A percentile compares a stretch with the other conserved stretches of the same genome.
phyloP scores from a whole-genome alignment of 345 rosid genomes.

The Bruguiera sexangula region DNA sequence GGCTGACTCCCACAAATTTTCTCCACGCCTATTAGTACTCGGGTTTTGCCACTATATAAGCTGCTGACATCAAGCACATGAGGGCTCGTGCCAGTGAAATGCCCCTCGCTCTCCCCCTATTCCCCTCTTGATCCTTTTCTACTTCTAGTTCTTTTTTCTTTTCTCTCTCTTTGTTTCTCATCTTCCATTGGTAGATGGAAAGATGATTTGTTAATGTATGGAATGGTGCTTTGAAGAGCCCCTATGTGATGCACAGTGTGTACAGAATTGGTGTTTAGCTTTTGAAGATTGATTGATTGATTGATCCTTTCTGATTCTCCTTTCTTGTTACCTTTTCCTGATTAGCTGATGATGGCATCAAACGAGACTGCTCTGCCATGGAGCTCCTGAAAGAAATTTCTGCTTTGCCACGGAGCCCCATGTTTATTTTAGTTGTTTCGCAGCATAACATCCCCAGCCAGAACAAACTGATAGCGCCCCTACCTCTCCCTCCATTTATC shows the following conservation, averaged over 20 bases:
- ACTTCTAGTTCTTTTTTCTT: neutral
- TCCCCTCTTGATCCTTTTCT: neutral
- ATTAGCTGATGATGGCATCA: no score
- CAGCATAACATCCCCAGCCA: no score
- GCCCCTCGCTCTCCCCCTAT: no score
- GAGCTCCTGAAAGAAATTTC: no score
- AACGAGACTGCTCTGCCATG: no score
- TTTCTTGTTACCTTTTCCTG: no score
- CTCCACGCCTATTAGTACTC: slow-evolving; percentile 11
- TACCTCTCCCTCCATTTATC: no score
- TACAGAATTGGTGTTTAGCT: slow-evolving; percentile 22
- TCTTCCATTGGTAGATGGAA: slow-evolving; percentile 23
- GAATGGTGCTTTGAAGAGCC: slow-evolving; percentile 20
- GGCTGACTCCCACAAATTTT: slow-evolving; percentile 15
- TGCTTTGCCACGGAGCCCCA: no score
- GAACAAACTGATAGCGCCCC: no score
- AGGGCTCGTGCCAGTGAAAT: no score
- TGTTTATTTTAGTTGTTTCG: no score
- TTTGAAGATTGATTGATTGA: slow-evolving; percentile 7
- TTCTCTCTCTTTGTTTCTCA: neutral
- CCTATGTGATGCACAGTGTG: slow-evolving; percentile 21
- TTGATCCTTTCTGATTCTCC: slow-evolving; percentile 4
- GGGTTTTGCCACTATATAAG: slow-evolving; percentile 21
- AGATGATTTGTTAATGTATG: slow-evolving; percentile 37
- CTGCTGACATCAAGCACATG: slow-evolving; percentile 40